phyloP scores from a whole-genome alignment of 2,329 filamentous ascomycete species.

The Aspergillus pseudoterreus region DNA sequence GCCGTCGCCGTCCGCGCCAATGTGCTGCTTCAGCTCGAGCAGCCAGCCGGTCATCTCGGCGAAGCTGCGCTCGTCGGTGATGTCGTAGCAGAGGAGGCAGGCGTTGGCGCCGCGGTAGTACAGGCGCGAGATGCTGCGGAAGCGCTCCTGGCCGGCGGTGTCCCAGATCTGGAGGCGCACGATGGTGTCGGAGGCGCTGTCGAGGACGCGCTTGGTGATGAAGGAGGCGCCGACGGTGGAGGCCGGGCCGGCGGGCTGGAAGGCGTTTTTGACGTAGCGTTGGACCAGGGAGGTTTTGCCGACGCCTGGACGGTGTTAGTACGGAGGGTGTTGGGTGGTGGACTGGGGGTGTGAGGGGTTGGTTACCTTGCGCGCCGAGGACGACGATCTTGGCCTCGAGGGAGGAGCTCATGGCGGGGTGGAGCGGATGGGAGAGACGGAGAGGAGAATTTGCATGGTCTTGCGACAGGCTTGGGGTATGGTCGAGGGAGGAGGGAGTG shows the following conservation, averaged over 20 bases:
- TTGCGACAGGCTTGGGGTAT: constrained; percentile 3
- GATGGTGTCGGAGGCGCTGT: constrained; percentile 78
- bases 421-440: constrained; percentile 22
- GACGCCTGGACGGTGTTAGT: constrained; percentile 35
- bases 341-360: not conserved
- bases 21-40: constrained; percentile 74
- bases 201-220: constrained; percentile 73
- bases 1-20: constrained; percentile 51
- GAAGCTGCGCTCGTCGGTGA: constrained; percentile 81
- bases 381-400: constrained; percentile 53
- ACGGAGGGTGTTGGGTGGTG: not conserved
- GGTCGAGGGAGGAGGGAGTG: not conserved
- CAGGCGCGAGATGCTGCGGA: constrained; percentile 87
- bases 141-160: constrained; percentile 92
- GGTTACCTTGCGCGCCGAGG: constrained; percentile 47
- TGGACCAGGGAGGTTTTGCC: constrained; percentile 52
- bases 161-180: constrained; percentile 97
- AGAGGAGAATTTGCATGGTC: constrained; percentile 30
- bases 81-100: constrained; percentile 90
- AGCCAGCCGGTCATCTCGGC: constrained; percentile 92
- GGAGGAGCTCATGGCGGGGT: constrained; percentile 43
- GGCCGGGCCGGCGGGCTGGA: constrained; percentile 40
- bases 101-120: constrained; percentile 97
- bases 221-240: constrained; percentile 80
- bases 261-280: constrained; percentile 46